Conservation (phyloP, 2,329 filamentous ascomycete genomes). For the Pseudopyricularia javanii region DNA sequence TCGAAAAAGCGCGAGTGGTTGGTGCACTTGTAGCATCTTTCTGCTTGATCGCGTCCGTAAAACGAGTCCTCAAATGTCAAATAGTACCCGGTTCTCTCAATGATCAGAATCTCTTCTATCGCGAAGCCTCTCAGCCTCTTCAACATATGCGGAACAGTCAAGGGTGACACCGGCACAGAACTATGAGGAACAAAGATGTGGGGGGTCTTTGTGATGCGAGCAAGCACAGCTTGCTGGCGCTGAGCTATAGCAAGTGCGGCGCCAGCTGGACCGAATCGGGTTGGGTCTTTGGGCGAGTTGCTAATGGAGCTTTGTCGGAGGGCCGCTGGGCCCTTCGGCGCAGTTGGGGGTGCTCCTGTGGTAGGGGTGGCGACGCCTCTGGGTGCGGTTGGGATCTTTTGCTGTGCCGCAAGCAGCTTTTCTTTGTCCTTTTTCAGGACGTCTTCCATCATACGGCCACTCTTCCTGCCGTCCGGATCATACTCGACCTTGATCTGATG, state of each 20-base stretch:
- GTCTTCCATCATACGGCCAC: conserved; percentile 64
- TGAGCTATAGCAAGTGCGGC: background rate
- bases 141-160: conserved; percentile 81
- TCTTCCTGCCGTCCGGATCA: conserved; percentile 78
- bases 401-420: conserved; percentile 19
- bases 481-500: conserved; percentile 71
- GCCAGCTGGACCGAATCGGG: conserved; percentile 6
- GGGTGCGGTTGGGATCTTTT: conserved; percentile 10
- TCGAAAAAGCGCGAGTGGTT: conserved; percentile 82
- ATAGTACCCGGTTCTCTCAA: conserved; percentile 81
- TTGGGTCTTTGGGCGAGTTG: background rate
- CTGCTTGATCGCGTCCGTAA: conserved; percentile 66
- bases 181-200: conserved; percentile 84
- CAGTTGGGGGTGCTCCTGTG: conserved; percentile 63
- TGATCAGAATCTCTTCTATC: conserved; percentile 62
- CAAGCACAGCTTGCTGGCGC: background rate
- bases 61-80: conserved; percentile 76
- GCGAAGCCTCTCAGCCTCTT: conserved; percentile 75
- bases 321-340: conserved; percentile 71
- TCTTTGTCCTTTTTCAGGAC: conserved; percentile 58
- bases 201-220: conserved; percentile 42
- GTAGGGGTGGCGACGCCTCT: conserved; percentile 28
- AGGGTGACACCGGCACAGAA: conserved; percentile 74
- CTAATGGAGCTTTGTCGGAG: conserved; percentile 21
- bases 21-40: conserved; percentile 65